phyloP scores from a whole-genome alignment of 805 yeast genomes.

The Nakazawaea wickerhamii region DNA sequence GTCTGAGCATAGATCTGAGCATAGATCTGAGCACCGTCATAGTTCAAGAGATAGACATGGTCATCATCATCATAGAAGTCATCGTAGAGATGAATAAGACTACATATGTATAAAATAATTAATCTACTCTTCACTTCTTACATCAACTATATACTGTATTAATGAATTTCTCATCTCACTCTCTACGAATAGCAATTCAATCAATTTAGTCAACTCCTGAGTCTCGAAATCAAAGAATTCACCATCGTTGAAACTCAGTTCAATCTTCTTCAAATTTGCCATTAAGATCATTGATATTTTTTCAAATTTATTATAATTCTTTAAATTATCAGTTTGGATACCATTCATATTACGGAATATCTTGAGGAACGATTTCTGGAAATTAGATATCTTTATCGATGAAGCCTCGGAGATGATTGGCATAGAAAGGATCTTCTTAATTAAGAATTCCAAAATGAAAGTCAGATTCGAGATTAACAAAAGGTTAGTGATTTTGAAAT shows the following conservation, averaged over 20 bases:
- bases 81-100: not conserved
- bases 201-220: slow-evolving; percentile 35
- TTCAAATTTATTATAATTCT: slow-evolving; percentile 23
- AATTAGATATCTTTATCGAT: slow-evolving; percentile 2
- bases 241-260: slow-evolving; percentile 47
- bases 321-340: slow-evolving; percentile 13
- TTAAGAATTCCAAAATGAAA: slow-evolving; percentile 5
- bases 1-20: not conserved
- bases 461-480: slow-evolving; percentile 1
- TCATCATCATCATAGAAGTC: slow-evolving; percentile 1
- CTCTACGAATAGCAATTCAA: slow-evolving; percentile 39
- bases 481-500: slow-evolving; percentile 3
- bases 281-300: slow-evolving; percentile 23
- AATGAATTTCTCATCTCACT: slow-evolving; percentile 39
- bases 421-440: slow-evolving; percentile 5
- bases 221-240: slow-evolving; percentile 44
- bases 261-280: slow-evolving; percentile 38
- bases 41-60: too few species aligned
- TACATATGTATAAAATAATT: not conserved
- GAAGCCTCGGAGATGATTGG: slow-evolving; percentile 7
- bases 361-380: slow-evolving; percentile 6
- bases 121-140: slow-evolving; percentile 26
- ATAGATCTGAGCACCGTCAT: too few species aligned
- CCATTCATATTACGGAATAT: not conserved
- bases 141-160: slow-evolving; percentile 40